Percentiles rank a stretch among this genome's conserved stretches.
These are phyloP conservation scores for Takashimella koratensis DNA, from an alignment of 1,284 basidiomycete genomes.

Conservation along the genomic window DNA sequence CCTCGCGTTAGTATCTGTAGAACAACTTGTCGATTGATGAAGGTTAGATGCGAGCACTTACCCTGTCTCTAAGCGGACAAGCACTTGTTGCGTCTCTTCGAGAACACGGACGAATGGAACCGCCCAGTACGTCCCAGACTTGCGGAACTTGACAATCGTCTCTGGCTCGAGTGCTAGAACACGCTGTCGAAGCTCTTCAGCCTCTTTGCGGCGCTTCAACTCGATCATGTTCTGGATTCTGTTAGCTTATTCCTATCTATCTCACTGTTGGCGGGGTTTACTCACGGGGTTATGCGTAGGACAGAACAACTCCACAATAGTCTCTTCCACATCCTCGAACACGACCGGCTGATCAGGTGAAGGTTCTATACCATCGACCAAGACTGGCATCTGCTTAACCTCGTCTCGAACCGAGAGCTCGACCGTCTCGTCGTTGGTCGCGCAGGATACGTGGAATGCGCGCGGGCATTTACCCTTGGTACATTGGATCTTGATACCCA, in stretches of 20 bases:
- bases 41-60: background rate
- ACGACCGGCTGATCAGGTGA: slow-evolving; percentile 49
- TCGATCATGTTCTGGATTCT: slow-evolving; percentile 53
- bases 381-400: slow-evolving; percentile 22
- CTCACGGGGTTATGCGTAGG: slow-evolving; percentile 76
- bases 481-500: slow-evolving; percentile 91
- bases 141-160: slow-evolving; percentile 72
- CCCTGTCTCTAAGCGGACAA: slow-evolving; percentile 52
- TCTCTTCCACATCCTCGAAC: slow-evolving; percentile 64
- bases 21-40: background rate
- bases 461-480: slow-evolving; percentile 85
- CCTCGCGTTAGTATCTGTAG: too few species aligned
- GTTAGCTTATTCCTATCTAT: background rate
- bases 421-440: slow-evolving; percentile 47
- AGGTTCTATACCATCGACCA: slow-evolving; percentile 65
- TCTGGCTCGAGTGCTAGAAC: slow-evolving; percentile 65
- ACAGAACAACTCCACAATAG: slow-evolving; percentile 69
- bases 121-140: slow-evolving; percentile 72
- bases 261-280: slow-evolving; percentile 13
- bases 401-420: slow-evolving; percentile 17
- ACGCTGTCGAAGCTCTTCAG: slow-evolving; percentile 57
- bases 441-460: slow-evolving; percentile 91
- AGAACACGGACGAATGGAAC: slow-evolving; percentile 67
- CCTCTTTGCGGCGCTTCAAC: slow-evolving; percentile 52
- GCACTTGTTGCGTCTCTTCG: slow-evolving; percentile 63